Evolutionary conservation across 176 grass and related monocot genomes (phyloP).

Genomic region (Saccharum spontaneum): DNA sequence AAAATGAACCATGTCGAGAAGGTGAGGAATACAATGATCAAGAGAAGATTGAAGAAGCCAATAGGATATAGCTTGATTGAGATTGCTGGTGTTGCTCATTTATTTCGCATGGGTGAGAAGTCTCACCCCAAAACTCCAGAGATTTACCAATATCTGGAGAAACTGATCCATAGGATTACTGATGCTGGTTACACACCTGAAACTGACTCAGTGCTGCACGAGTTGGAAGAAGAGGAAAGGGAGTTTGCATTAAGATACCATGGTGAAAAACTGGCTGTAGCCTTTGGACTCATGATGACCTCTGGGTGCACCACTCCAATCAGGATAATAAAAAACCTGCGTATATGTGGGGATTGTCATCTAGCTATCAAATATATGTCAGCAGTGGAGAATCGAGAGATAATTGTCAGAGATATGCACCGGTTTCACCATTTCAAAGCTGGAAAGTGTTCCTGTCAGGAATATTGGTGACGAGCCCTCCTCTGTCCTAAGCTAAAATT

Average conservation of each 20-base stretch:
- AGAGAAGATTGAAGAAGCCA: too few species aligned
- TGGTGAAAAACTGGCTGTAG: slow-evolving; percentile 62
- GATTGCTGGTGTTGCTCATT: too few species aligned
- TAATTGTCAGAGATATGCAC: slow-evolving; percentile 65
- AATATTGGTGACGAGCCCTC: slow-evolving; percentile 52
- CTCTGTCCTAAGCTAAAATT: not conserved
- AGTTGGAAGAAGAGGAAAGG: slow-evolving; percentile 78
- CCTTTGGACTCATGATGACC: slow-evolving; percentile 61
- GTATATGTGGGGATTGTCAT: slow-evolving; percentile 67
- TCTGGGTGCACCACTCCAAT: slow-evolving; percentile 25
- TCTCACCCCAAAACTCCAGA: too few species aligned
- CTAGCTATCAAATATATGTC: slow-evolving; percentile 72
- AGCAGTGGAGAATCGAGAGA: slow-evolving; percentile 51
- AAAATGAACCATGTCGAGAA: slow-evolving; percentile 62
- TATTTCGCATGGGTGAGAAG: too few species aligned
- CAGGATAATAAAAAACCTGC: slow-evolving; percentile 69
- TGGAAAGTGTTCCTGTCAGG: slow-evolving; percentile 58
- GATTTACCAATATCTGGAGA: too few species aligned
- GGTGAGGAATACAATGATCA: too few species aligned
- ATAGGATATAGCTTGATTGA: too few species aligned
- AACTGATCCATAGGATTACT: too few species aligned
- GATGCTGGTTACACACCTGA: too few species aligned
- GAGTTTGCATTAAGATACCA: slow-evolving; percentile 63
- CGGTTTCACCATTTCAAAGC: slow-evolving; percentile 69
- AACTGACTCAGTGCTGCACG: slow-evolving; percentile 62